Base-by-base conservation (phyloP, 169 alveolate genomes). In the Fabrea salina region DNA sequence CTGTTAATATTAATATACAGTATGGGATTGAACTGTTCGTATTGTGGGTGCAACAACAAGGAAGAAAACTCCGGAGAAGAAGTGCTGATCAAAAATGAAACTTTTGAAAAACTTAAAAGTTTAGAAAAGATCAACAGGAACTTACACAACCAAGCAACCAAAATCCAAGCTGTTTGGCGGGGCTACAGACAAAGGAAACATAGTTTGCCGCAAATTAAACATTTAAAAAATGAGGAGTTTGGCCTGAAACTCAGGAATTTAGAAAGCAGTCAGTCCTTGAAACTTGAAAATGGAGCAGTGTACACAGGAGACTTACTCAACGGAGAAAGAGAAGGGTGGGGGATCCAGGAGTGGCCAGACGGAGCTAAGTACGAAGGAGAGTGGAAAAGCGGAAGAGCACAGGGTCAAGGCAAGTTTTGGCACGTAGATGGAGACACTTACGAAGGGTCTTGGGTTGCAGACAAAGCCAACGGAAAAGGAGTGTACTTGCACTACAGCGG, bases 381-480 rank as follows among this genome's bases (percentile, higher is more conserved):
- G 61, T 88, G 88, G 83, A 61, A 71, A 49, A 51, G 79, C 25
- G 80, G 80, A 68, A 53, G 79, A 35, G 89, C 90, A 30, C 71
- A 76, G 58, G 94, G 94, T 7, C 75, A 79, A 50, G 94, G 94
- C 7, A 89, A 78, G 59, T 89, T 89, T 58, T 82, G 79, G 75
- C 90, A 82, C 75, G 82, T 84, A 27, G 90, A 89, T 75, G 94
- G 93, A 30, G 90, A 89, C 67, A 59, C 83, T 8, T 85, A 80
- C 57, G 89, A 86, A 71, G 94, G 94, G 3, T 58, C 80, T 16
- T 89, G 91, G 87, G 59, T 76, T 79, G 70, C 75, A 39, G 99
- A 98, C 82, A 90, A 96, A 66, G 99, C 99, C 4, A 91, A 95
- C 68, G 99, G 99, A 11, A 90, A 85, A 67, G 99, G 99, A 0